These are phyloP conservation scores for Nannochloris sp. DNA, from an alignment of 139 green algal species.

Conservation along the genomic window DNA sequence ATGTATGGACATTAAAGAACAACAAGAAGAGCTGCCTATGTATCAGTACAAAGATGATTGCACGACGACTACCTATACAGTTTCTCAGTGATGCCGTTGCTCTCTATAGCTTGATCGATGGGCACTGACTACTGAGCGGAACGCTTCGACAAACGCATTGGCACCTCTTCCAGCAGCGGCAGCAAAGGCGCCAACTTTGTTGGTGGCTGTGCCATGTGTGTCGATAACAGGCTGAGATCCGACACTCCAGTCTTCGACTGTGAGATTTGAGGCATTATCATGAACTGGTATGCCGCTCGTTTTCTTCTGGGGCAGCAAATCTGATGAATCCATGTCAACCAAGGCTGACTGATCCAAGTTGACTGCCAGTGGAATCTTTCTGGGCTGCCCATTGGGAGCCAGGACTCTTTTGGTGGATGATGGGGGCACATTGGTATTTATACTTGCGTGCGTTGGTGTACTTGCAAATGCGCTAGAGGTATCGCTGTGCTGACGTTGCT, in stretches of 20 bases:
- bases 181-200: constrained; percentile 22
- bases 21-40: too few relatives aligned
- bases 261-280: background rate
- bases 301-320: background rate
- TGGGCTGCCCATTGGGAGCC: constrained; percentile 75
- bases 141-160: constrained; percentile 32
- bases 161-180: constrained; percentile 22
- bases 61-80: too few relatives aligned
- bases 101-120: constrained; percentile 21
- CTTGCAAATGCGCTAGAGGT: background rate
- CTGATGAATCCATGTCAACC: constrained; percentile 14
- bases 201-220: constrained; percentile 4
- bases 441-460: background rate
- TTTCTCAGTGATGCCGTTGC: background rate
- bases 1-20: too few relatives aligned
- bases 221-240: constrained; percentile 14
- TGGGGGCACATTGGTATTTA: constrained; percentile 5
- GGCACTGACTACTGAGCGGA: constrained; percentile 27
- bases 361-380: constrained; percentile 67
- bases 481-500: background rate
- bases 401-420: constrained; percentile 47
- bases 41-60: too few relatives aligned
- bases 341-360: constrained; percentile 25
- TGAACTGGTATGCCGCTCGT: background rate
- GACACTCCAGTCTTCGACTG: constrained; percentile 23